phyloP scores from a whole-genome alignment of 2,329 filamentous ascomycete genomes.

The Fusarium udum region DNA sequence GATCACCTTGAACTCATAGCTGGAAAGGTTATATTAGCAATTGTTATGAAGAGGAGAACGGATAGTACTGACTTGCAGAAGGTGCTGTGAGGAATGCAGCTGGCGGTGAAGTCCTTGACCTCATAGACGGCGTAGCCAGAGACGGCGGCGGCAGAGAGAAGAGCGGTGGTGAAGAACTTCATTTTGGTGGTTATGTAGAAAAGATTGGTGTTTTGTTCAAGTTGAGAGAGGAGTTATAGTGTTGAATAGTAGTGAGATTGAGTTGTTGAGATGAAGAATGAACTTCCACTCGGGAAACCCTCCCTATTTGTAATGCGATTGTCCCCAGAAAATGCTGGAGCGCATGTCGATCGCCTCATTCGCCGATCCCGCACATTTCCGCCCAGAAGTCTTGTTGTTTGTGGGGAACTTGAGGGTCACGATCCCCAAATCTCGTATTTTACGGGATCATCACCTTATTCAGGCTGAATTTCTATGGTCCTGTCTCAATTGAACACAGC shows the following conservation, averaged over 20 bases:
- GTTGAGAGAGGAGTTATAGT: background rate
- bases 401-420: conserved; percentile 22
- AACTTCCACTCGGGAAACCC: background rate
- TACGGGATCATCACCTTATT: background rate
- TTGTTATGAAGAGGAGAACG: accelerated
- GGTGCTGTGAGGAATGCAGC: conserved; percentile 20
- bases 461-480: background rate
- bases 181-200: conserved; percentile 14
- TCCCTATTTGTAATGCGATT: background rate
- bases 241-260: background rate
- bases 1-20: conserved; percentile 29
- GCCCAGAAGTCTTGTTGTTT: background rate
- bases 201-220: background rate
- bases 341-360: background rate
- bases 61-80: conserved; percentile 12
- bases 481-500: background rate
- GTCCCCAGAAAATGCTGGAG: background rate
- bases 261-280: background rate
- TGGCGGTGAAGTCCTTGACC: conserved; percentile 24
- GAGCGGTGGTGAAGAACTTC: conserved; percentile 29
- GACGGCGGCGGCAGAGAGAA: conserved; percentile 17
- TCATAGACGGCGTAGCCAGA: background rate
- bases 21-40: background rate
- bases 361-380: conserved; percentile 16
- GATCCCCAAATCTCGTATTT: conserved; percentile 28